phyloP scores from a whole-genome alignment of 106 monocot species.

The Agapanthus africanus region DNA sequence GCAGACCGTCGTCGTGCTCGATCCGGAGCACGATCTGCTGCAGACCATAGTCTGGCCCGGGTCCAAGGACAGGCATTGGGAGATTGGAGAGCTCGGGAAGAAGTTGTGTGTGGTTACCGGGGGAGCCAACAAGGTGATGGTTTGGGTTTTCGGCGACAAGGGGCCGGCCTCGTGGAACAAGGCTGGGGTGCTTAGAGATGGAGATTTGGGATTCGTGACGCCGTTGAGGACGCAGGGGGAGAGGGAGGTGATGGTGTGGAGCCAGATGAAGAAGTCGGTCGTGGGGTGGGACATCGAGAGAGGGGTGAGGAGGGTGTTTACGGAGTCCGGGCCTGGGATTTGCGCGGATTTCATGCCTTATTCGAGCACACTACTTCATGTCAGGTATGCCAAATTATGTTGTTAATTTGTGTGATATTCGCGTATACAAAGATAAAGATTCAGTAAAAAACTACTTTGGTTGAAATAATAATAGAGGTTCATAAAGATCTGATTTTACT shows the following conservation, averaged over 20 bases:
- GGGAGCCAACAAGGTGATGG: neutral
- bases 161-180: neutral
- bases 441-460: too few relatives aligned
- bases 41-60: neutral
- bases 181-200: neutral
- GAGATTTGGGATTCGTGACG: neutral
- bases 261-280: neutral
- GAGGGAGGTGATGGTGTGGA: neutral
- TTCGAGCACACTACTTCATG: neutral
- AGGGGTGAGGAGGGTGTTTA: neutral
- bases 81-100: slow-evolving; percentile 2
- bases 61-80: neutral
- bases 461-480: too few relatives aligned
- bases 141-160: neutral
- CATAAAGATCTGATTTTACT: too few relatives aligned
- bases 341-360: neutral
- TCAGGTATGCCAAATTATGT: too few relatives aligned
- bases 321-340: neutral
- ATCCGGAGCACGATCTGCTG: slow-evolving; percentile 5
- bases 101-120: neutral
- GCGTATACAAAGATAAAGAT: too few relatives aligned
- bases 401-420: too few relatives aligned
- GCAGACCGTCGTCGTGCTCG: slow-evolving; percentile 16
- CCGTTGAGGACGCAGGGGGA: neutral
- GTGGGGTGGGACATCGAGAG: neutral